phyloP scores from a whole-genome alignment of 306 rosid species.

The Trifolium pratense region DNA sequence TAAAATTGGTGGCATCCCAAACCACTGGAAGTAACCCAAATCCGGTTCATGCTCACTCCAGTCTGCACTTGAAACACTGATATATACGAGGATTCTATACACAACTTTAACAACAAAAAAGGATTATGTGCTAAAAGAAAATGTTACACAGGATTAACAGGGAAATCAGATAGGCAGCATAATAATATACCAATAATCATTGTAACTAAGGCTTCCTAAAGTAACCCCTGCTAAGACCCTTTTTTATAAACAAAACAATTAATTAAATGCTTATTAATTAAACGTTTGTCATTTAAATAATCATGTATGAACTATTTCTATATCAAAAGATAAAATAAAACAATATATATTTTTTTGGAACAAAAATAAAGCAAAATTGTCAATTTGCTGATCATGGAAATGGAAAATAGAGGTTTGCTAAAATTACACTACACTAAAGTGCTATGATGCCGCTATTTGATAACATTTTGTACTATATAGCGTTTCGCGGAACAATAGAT shows the following conservation, averaged over 20 bases:
- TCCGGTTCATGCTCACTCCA: constrained; percentile 8
- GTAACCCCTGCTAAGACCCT: not conserved
- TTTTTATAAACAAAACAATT: not conserved
- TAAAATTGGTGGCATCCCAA: not conserved
- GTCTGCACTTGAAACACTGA: constrained; percentile 21
- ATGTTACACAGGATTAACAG: not conserved
- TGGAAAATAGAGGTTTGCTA: not conserved
- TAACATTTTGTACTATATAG: not conserved
- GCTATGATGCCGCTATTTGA: not conserved
- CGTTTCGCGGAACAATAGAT: not conserved
- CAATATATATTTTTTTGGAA: too few relatives aligned
- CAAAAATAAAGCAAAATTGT: not conserved
- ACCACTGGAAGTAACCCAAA: constrained; percentile 2
- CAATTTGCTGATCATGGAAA: not conserved
- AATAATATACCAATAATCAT: not conserved
- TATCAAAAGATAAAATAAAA: too few relatives aligned
- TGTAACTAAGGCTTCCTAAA: not conserved
- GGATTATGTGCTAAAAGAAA: not conserved
- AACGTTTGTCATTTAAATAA: too few relatives aligned
- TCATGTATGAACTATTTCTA: too few relatives aligned
- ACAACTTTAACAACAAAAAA: not conserved
- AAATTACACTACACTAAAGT: not conserved
- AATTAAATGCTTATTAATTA: too few relatives aligned
- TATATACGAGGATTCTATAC: not conserved
- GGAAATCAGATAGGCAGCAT: not conserved